Evolutionary conservation across 352 stramenopile genomes (phyloP).

Genomic region (Thalassiosira exigua): DNA sequence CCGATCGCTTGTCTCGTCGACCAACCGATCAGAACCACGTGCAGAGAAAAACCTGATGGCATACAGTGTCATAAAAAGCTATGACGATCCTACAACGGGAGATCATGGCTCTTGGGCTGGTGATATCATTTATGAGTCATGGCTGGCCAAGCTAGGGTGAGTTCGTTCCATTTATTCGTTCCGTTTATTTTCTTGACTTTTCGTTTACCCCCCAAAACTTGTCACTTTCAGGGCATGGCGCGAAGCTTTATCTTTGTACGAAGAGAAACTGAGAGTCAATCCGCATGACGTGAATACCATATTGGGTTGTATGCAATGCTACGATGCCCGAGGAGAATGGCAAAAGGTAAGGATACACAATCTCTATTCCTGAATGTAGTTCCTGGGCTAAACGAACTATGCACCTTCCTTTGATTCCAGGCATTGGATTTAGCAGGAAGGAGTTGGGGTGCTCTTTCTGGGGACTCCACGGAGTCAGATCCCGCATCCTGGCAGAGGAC

Average conservation of each 20-base stretch:
- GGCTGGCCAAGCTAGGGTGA: conserved; percentile 98
- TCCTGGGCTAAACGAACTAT: too few relatives aligned
- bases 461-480: conserved; percentile 34
- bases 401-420: too few relatives aligned
- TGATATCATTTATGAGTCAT: conserved; percentile 88
- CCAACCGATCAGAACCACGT: conserved; percentile 45
- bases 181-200: too few relatives aligned
- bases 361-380: too few relatives aligned
- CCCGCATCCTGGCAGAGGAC: conserved; percentile 17
- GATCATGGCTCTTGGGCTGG: conserved; percentile 86
- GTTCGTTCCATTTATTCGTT: conserved; percentile 78
- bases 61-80: conserved; percentile 80
- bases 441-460: conserved; percentile 76
- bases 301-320: conserved; percentile 96
- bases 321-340: conserved; percentile 96
- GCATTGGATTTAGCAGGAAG: conserved; percentile 89
- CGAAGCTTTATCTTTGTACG: conserved; percentile 93
- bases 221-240: conserved; percentile 90
- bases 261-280: conserved; percentile 87
- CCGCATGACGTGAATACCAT: conserved; percentile 90
- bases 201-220: too few relatives aligned
- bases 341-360: too few relatives aligned
- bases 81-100: conserved; percentile 51
- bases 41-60: conserved; percentile 67
- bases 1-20: conserved; percentile 39